Conservation (phyloP, 2,329 filamentous ascomycete genomes). For the Scopulariopsis brevicaulis region DNA sequence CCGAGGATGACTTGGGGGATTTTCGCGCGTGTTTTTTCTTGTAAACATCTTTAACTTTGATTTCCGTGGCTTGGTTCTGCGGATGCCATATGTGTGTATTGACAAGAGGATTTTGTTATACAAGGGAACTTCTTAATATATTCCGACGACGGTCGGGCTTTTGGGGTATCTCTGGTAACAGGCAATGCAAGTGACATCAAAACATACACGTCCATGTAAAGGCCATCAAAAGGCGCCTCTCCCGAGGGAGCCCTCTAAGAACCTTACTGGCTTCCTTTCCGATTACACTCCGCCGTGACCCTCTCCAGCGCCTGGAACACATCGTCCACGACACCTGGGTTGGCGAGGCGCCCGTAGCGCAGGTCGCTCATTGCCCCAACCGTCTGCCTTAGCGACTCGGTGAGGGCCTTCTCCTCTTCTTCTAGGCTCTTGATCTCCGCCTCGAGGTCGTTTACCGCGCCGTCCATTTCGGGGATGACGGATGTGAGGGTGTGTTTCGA, state of each 20-base stretch:
- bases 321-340: conserved; percentile 51
- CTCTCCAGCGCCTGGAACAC: conserved; percentile 54
- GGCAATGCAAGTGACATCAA: not conserved
- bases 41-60: not conserved
- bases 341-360: conserved; percentile 65
- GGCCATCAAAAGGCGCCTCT: not conserved
- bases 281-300: conserved; percentile 20
- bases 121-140: conserved; percentile 2
- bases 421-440: conserved; percentile 56
- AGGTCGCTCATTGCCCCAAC: conserved; percentile 71
- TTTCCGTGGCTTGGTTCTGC: not conserved
- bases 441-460: conserved; percentile 53
- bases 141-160: not conserved
- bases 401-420: conserved; percentile 47
- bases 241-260: too few species aligned
- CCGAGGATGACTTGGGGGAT: not conserved
- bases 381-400: conserved; percentile 50
- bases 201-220: not conserved
- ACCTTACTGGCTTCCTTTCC: not conserved
- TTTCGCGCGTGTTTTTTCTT: not conserved
- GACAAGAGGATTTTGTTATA: conserved; percentile 5
- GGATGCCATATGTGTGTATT: conserved; percentile 6
- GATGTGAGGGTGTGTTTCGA: conserved; percentile 49
- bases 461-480: conserved; percentile 58
- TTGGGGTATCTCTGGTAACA: not conserved